Conservation (phyloP, 2,329 filamentous ascomycete genomes). For the Aureobasidium subglaciale region DNA sequence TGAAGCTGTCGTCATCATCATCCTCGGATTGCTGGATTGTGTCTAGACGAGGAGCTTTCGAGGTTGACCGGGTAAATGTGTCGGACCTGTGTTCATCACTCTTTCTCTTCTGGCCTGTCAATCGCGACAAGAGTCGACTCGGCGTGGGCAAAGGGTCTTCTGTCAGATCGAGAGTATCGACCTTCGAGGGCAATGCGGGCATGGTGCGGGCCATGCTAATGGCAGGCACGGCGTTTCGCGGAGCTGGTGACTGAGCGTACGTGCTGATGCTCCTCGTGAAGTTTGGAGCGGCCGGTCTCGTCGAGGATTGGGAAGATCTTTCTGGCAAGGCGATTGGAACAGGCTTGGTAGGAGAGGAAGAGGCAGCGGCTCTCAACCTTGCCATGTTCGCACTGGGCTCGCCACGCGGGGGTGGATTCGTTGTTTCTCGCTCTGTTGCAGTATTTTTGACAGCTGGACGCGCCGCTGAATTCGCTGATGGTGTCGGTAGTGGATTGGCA, state of each 20-base stretch:
- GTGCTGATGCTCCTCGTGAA: neutral
- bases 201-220: neutral
- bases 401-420: neutral
- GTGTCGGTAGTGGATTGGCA: constrained; percentile 1
- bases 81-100: constrained; percentile 35
- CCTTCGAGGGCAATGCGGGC: constrained; percentile 15
- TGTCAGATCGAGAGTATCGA: constrained; percentile 31
- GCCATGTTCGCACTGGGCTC: constrained; percentile 33
- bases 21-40: neutral
- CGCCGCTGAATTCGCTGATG: neutral
- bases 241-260: constrained; percentile 1
- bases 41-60: neutral
- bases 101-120: constrained; percentile 36
- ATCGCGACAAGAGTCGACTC: constrained; percentile 5
- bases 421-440: neutral
- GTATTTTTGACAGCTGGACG: neutral
- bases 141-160: constrained; percentile 21
- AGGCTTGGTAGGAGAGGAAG: constrained; percentile 21
- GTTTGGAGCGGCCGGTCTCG: neutral
- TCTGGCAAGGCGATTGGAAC: neutral
- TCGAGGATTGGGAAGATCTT: neutral
- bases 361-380: constrained; percentile 36
- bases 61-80: neutral
- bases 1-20: constrained; percentile 25
- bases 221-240: neutral